A percentile compares a stretch with the other conserved stretches of the same genome.
Conservation (phyloP, 345 rosid species). For the Lepidium africanum region DNA sequence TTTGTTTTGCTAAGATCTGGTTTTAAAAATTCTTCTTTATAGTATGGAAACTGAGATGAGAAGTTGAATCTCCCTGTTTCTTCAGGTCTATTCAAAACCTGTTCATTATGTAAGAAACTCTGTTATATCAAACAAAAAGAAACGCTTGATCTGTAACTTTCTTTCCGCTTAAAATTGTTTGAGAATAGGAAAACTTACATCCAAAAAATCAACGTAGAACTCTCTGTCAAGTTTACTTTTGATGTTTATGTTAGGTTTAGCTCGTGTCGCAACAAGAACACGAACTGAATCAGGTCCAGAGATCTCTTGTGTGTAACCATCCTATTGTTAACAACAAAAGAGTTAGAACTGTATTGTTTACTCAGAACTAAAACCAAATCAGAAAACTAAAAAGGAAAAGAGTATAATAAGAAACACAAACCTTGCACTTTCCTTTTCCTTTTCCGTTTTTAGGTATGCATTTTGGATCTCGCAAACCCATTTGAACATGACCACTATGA, state of each 20-base stretch:
- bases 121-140: not conserved
- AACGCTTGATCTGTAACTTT: not conserved
- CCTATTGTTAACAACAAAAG: constrained; percentile 33
- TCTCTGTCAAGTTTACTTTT: constrained; percentile 47
- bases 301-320: constrained; percentile 70
- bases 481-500: constrained; percentile 91
- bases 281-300: constrained; percentile 53
- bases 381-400: not conserved
- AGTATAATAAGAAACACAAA: constrained; percentile 11
- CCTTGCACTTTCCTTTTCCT: constrained; percentile 90
- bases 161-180: not conserved
- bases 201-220: constrained; percentile 70
- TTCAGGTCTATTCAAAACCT: constrained; percentile 63
- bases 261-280: constrained; percentile 69
- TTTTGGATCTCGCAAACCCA: constrained; percentile 54
- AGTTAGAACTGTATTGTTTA: not conserved
- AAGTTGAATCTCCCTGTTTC: constrained; percentile 66
- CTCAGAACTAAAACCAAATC: not conserved
- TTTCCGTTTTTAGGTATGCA: constrained; percentile 47
- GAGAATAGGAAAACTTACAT: constrained; percentile 43
- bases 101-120: constrained; percentile 1
- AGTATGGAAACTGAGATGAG: constrained; percentile 63
- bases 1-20: constrained; percentile 46
- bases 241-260: constrained; percentile 48
- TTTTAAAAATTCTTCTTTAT: constrained; percentile 45